Percentiles rank a stretch among this genome's conserved stretches.
These are phyloP conservation scores for Berkeleyomyces rouxiae DNA, from an alignment of 2,329 filamentous ascomycete genomes.

Conservation along the genomic window DNA sequence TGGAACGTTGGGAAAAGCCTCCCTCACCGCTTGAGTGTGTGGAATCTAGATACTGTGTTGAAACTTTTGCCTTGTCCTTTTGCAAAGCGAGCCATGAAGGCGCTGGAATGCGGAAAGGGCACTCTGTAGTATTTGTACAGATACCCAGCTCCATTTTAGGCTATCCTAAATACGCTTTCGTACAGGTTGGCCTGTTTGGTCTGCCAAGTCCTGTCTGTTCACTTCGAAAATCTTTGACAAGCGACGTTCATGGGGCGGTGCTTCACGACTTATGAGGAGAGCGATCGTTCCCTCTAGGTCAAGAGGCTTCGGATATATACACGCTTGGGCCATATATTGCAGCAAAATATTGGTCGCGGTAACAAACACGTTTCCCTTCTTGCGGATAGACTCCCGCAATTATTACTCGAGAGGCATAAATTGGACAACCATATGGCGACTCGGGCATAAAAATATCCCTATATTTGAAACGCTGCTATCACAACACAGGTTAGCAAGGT, in stretches of 20 bases:
- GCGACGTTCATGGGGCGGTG: background rate
- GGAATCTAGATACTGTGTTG: conserved; percentile 4
- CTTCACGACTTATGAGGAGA: background rate
- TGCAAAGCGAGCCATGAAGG: background rate
- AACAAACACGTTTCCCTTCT: background rate
- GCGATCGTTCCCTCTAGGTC: background rate
- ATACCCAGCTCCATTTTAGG: too few relatives aligned
- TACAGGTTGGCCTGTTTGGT: background rate
- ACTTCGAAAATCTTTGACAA: background rate
- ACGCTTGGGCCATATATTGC: background rate
- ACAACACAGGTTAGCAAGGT: background rate
- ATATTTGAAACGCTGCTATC: conserved; percentile 1
- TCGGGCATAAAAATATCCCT: background rate
- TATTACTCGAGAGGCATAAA: background rate
- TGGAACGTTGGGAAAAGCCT: background rate
- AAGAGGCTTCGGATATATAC: background rate
- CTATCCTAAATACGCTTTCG: too few relatives aligned
- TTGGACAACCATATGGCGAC: background rate
- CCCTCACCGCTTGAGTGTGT: conserved; percentile 5
- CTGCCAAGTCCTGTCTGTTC: background rate
- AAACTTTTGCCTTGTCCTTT: conserved; percentile 1
- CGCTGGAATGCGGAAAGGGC: background rate
- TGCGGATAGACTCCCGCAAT: background rate
- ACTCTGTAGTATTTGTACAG: background rate
- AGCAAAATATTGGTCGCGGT: background rate